These are phyloP conservation scores for Lactifluus piperatus DNA, from an alignment of 768 basidiomycete genomes.

Conservation along the genomic window DNA sequence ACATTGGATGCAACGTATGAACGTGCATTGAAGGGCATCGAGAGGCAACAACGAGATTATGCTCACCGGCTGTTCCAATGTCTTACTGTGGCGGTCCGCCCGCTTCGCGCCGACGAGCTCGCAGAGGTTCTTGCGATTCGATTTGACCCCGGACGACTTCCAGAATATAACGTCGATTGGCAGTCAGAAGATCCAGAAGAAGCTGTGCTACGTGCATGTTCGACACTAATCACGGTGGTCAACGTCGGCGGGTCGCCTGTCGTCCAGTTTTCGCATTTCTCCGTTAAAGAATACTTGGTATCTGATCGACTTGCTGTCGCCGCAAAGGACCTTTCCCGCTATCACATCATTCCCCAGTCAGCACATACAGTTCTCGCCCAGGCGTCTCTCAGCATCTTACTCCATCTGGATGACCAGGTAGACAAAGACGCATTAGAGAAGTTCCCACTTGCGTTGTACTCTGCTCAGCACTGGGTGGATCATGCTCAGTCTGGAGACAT, in stretches of 20 bases:
- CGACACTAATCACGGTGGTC: neutral
- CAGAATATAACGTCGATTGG: neutral
- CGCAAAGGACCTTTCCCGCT: neutral
- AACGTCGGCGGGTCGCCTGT: neutral
- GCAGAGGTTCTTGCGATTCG: neutral
- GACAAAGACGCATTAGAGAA: neutral
- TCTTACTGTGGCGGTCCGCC: neutral
- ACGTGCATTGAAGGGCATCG: neutral
- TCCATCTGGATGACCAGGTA: neutral
- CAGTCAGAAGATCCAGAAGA: neutral
- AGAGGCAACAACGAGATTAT: neutral
- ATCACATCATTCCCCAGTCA: neutral
- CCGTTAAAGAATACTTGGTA: constrained; percentile 5
- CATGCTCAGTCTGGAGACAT: neutral
- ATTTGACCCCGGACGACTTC: neutral
- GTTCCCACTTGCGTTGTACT: neutral
- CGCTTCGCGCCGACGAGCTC: constrained; percentile 6
- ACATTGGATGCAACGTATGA: constrained; percentile 6
- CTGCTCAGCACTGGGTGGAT: neutral
- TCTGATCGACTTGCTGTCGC: neutral
- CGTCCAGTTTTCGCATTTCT: constrained; percentile 4
- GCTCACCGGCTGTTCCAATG: constrained; percentile 5
- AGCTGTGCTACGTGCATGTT: neutral
- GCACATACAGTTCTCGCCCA: neutral
- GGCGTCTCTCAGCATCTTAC: neutral